Percentiles rank a stretch among this genome's conserved stretches.
Evolutionary conservation across 2,329 filamentous ascomycete genomes (phyloP).

Genomic region (Diaporthe eres): DNA sequence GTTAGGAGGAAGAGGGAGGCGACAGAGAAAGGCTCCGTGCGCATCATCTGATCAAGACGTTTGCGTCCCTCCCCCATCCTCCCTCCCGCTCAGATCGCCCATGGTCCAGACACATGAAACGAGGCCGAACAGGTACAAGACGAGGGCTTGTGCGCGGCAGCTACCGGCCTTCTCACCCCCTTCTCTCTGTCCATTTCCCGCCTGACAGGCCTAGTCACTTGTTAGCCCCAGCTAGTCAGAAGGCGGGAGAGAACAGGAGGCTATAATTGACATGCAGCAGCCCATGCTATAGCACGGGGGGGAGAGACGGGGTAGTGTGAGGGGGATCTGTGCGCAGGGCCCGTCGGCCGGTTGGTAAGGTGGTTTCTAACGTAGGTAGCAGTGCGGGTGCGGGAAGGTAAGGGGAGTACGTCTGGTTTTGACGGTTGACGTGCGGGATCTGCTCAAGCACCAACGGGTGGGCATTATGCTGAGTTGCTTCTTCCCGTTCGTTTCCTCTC

Average conservation of each 20-base stretch:
- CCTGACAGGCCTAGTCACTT: not conserved
- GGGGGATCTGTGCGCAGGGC: slow-evolving; percentile 28
- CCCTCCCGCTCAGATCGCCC: slow-evolving; percentile 26
- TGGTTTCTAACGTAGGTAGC: not conserved
- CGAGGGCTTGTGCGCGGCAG: slow-evolving; percentile 26
- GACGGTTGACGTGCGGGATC: not conserved
- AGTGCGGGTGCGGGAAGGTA: slow-evolving; percentile 11
- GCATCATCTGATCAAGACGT: slow-evolving; percentile 18
- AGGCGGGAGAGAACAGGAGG: not conserved
- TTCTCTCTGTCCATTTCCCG: not conserved
- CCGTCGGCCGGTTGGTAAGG: not conserved
- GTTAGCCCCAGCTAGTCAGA: slow-evolving; percentile 5
- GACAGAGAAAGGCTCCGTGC: not conserved
- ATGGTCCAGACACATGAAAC: slow-evolving; percentile 30
- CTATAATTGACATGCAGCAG: slow-evolving; percentile 6
- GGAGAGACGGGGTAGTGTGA: not conserved
- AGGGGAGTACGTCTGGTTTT: not conserved
- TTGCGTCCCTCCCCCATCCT: slow-evolving; percentile 2
- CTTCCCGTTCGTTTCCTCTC: not conserved
- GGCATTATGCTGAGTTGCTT: slow-evolving; percentile 13
- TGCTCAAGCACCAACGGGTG: not conserved
- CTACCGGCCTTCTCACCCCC: not conserved
- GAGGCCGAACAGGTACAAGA: slow-evolving; percentile 22
- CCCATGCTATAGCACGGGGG: slow-evolving; percentile 18
- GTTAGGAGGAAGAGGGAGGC: not conserved